phyloP scores from a whole-genome alignment of 805 yeast genomes.

The Tetrapisispora nanseiensis region DNA sequence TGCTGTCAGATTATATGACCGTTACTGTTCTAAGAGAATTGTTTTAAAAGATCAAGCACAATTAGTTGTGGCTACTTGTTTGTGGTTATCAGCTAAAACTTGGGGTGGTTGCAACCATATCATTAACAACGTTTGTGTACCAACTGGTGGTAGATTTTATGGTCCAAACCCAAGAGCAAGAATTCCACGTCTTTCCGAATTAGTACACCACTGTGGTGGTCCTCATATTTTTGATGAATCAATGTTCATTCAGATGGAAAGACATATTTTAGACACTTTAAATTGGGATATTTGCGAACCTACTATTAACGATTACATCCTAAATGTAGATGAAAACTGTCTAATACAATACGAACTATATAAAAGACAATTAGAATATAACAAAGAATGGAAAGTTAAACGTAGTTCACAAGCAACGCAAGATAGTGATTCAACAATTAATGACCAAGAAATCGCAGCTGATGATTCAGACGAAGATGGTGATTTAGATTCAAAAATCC shows the following conservation, averaged over 20 bases:
- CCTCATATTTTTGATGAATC: conserved; percentile 46
- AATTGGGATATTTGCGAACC: conserved; percentile 66
- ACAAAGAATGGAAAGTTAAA: conserved; percentile 13
- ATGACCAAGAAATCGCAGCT: conserved; percentile 1
- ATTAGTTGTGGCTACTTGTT: conserved; percentile 77
- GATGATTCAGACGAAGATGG: conserved; percentile 3
- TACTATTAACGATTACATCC: conserved; percentile 37
- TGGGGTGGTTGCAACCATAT: conserved; percentile 64
- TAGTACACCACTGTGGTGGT: conserved; percentile 59
- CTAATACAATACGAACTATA: conserved; percentile 29
- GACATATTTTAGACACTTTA: conserved; percentile 57
- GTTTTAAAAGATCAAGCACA: conserved; percentile 80
- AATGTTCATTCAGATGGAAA: conserved; percentile 64
- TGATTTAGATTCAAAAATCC: conserved; percentile 13
- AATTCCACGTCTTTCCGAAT: conserved; percentile 61
- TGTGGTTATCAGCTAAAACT: conserved; percentile 84
- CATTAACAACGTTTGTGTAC: conserved; percentile 37
- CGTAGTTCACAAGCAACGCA: conserved; percentile 12
- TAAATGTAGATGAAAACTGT: conserved; percentile 35
- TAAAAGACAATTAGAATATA: conserved; percentile 23
- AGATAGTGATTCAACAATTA: conserved; percentile 16
- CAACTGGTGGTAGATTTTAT: conserved; percentile 47
- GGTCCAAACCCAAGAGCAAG: conserved; percentile 67
- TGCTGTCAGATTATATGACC: conserved; percentile 68
- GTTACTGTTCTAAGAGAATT: conserved; percentile 80